These are phyloP conservation scores for Bretschneidera sinensis DNA, from an alignment of 345 rosid genomes.

Conservation along the genomic window DNA sequence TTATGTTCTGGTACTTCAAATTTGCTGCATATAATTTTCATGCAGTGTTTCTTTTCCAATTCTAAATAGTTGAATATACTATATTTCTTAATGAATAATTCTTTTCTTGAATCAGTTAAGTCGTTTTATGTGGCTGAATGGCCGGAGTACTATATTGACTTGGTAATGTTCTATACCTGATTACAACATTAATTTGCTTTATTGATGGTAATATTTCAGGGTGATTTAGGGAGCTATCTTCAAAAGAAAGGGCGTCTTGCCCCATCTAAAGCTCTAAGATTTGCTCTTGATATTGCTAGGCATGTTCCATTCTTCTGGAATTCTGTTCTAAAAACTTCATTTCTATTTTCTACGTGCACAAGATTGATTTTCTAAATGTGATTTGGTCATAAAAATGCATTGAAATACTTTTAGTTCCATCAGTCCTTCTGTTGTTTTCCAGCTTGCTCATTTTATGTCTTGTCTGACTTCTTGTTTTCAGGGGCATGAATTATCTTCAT, in stretches of 20 bases:
- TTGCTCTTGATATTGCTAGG: constrained; percentile 93
- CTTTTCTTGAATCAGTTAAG: not conserved
- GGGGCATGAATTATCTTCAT: constrained; percentile 77
- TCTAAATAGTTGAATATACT: not conserved
- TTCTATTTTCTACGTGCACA: not conserved
- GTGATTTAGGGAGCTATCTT: constrained; percentile 75
- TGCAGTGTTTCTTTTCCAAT: constrained; percentile 1
- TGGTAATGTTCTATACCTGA: not conserved
- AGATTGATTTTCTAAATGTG: not conserved
- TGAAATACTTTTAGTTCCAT: not conserved
- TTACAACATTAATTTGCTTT: not conserved
- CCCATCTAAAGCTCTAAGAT: constrained; percentile 70
- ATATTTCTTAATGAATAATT: not conserved
- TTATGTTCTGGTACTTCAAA: not conserved
- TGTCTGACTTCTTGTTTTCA: constrained; percentile 38
- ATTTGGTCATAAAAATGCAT: not conserved
- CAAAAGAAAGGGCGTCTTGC: constrained; percentile 90
- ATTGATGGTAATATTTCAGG: constrained; percentile 40
- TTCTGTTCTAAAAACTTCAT: not conserved
- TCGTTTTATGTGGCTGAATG: not conserved
- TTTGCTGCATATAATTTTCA: not conserved
- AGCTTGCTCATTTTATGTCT: constrained; percentile 13
- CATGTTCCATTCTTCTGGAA: constrained; percentile 24
- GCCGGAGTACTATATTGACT: not conserved
- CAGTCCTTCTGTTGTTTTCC: not conserved